Base-by-base conservation (phyloP, 768 basidiomycete species). In the Multifurca ochricompacta region DNA sequence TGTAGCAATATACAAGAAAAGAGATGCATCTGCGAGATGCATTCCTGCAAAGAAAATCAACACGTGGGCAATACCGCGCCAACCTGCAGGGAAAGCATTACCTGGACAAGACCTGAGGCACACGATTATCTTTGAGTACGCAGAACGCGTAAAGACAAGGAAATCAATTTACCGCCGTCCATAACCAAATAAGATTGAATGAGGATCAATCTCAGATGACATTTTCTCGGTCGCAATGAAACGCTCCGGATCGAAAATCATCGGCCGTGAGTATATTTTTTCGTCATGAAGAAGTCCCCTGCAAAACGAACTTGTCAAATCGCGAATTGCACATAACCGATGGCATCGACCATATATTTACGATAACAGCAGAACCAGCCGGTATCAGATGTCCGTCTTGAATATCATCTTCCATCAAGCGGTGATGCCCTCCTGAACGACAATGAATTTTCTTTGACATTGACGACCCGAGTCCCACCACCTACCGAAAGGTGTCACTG, bases 121-220 rank as follows among this genome's bases (percentile, higher is more conserved):
- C 39, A 40, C 19, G 14, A 23, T 14, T 25, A 27, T 44, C n/a
- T 25, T 6, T 2, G 7, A 16, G 25, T 27, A 42, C 19, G n/a
- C 11, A 4, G 8, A 9, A 21, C 11, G 25, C 23, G 3, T 16
- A 27, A 11, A 27, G 14, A 6, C 23, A 9, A 28, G 27, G 32
- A n/a, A 16, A 40, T 21, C 27, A 31, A 68, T 75, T 56, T 55
- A 75, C 77, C 85, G 77, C 68, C 85, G 72, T 44, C 85, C 85
- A 63, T 85, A 87, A 6, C 85, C 85, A 67, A 85, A 87, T 61
- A 78, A 81, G 43, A 81, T 64, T 44, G 73, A 73, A 51, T 78
- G 78, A 55, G 83, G 65, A 21, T 61, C 53, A 27, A 62, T 55
- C 53, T 62, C 54, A 32, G 61, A 44, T 48, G 47, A 8, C 53